Percentiles rank a stretch among this genome's conserved stretches.
These are phyloP conservation scores for Annona squamosa DNA, from an alignment of 164 flowering plant genomes.

Conservation along the genomic window DNA sequence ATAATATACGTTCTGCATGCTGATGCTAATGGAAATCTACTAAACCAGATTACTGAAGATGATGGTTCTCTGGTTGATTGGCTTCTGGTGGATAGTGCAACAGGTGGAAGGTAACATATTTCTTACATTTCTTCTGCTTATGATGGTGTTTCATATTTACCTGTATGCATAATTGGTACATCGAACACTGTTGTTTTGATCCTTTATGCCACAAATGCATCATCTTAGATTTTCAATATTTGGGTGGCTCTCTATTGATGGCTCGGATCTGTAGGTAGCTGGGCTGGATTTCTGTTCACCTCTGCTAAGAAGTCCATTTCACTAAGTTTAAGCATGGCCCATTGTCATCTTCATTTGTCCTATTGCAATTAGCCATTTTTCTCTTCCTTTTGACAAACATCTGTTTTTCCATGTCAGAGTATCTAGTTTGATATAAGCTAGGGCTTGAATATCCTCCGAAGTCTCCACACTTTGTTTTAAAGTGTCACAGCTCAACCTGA, in stretches of 20 bases:
- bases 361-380: background rate
- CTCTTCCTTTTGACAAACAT: background rate
- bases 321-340: background rate
- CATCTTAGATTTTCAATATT: too few species aligned
- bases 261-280: too few species aligned
- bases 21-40: constrained; percentile 62
- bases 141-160: background rate
- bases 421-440: too few species aligned
- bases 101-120: constrained; percentile 71
- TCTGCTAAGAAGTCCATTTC: background rate
- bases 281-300: too few species aligned
- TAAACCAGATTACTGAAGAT: constrained; percentile 62
- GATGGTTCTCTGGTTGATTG: constrained; percentile 70
- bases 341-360: background rate
- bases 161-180: background rate
- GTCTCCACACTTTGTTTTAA: too few species aligned
- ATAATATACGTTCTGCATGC: constrained; percentile 87
- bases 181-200: background rate
- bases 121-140: background rate
- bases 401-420: too few species aligned
- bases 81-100: constrained; percentile 84
- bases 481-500: too few species aligned
- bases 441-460: too few species aligned
- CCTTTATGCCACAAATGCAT: background rate
- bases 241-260: too few species aligned